Percentiles rank a stretch among this genome's conserved stretches.
phyloP scores from a whole-genome alignment of 768 basidiomycete species.

The Russula vinacea region DNA sequence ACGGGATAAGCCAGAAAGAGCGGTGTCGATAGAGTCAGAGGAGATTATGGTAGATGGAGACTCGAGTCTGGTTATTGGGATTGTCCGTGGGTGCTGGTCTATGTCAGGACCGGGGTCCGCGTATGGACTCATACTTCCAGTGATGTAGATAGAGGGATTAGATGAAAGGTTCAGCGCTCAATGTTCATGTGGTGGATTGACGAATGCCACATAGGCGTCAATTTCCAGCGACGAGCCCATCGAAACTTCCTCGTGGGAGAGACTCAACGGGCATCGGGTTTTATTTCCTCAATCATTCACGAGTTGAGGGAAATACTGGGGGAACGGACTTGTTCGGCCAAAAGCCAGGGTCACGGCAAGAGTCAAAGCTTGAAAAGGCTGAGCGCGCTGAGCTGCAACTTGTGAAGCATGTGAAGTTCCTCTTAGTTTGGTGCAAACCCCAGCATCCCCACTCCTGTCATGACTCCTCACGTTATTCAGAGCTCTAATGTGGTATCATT shows the following conservation, averaged over 20 bases:
- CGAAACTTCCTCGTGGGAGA: neutral
- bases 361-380: too few species aligned
- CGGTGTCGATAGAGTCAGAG: neutral
- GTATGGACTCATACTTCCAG: neutral
- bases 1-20: neutral
- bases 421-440: too few species aligned
- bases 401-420: too few species aligned
- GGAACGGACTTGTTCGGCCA: too few species aligned
- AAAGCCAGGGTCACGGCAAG: too few species aligned
- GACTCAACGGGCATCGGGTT: too few species aligned
- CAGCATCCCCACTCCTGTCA: too few species aligned
- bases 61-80: neutral
- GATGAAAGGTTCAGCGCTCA: neutral
- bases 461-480: too few species aligned
- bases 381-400: too few species aligned
- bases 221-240: neutral
- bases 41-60: slow-evolving; percentile 9
- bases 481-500: too few species aligned
- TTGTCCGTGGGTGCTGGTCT: neutral
- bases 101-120: neutral
- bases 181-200: neutral
- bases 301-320: too few species aligned
- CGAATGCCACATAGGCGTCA: neutral
- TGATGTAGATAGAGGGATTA: neutral
- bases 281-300: too few species aligned